A percentile compares a stretch with the other conserved stretches of the same genome.
These are phyloP conservation scores for Cymbopogon flexuosus DNA, from an alignment of 202 grass and related monocot species.

Conservation along the genomic window DNA sequence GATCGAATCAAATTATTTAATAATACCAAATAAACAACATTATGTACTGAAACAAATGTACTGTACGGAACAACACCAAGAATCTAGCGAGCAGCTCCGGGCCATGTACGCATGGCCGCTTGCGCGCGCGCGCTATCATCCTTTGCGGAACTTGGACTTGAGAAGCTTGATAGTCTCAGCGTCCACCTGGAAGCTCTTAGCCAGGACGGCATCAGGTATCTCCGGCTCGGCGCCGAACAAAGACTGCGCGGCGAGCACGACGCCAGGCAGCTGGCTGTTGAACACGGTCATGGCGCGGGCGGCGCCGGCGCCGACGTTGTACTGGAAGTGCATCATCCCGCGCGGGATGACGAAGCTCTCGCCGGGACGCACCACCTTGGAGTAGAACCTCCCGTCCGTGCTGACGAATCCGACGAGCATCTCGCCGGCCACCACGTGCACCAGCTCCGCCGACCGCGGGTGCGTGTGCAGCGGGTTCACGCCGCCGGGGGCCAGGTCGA, in stretches of 20 bases:
- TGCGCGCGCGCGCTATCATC: background rate
- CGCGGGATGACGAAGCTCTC: conserved; percentile 69
- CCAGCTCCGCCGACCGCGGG: conserved; percentile 68
- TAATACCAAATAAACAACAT: too few species aligned
- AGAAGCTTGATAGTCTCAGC: conserved; percentile 41
- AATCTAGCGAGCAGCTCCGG: too few species aligned
- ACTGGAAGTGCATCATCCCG: conserved; percentile 70
- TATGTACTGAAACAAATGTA: too few species aligned
- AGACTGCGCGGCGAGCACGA: conserved; percentile 42
- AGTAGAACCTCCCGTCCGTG: conserved; percentile 55
- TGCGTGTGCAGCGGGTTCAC: conserved; percentile 76
- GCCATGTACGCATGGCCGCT: too few species aligned
- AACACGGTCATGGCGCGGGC: conserved; percentile 58
- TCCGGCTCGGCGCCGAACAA: conserved; percentile 48
- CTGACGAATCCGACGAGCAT: conserved; percentile 77
- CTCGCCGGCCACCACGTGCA: conserved; percentile 39
- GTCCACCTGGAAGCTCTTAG: conserved; percentile 80
- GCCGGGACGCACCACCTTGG: conserved; percentile 47
- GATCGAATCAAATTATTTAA: background rate
- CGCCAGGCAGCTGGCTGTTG: conserved; percentile 68
- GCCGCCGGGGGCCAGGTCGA: conserved; percentile 71
- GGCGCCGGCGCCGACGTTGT: conserved; percentile 37
- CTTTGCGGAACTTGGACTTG: conserved; percentile 54
- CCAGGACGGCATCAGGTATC: conserved; percentile 58
- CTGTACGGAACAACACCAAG: too few species aligned